Base-by-base conservation (phyloP, 305 asterid genomes). In the Fraxinus ornus region DNA sequence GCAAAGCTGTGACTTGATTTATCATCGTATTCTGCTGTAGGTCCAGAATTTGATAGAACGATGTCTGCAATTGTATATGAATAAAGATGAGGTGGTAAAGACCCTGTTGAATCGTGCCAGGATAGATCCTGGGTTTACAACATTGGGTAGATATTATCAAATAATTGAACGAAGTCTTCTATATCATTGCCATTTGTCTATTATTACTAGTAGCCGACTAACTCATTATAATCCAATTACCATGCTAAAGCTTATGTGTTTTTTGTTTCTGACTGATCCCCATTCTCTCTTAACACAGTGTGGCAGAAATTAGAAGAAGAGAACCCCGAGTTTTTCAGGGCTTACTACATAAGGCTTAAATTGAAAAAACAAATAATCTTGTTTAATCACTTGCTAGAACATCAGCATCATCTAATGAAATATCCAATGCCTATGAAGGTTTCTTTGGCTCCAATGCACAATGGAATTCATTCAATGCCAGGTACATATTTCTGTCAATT, bases 61-160 rank as follows among this genome's bases (percentile, higher is more conserved):
- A 81, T 97, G 99, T 83, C 91, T 97, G 79, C 98, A 94, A 86
- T 81, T 94, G 87, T 97, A 97, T 80, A 97, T 94, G 98, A 93
- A 91, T 82, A 92, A 85, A 90, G 97, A 94, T 49, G 98, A 97
- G 88, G 98, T 93, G 78, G 98, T 94, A 52, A 96, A 94, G 86
- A 96, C 98, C 77, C 93, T 96, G 68, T 86, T 96, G 66, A 91
- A 90, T 85, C 98, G 98, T 39, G 99, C 99, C 80, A 92, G 98
- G 89, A 94, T 97, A 79, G 98, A 94, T 91, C 98, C 98, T n/a
- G 98, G 98, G 39, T 97, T 94, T 92, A 96, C 98, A 52, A 90
- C 97, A 36, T 87, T 96, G 83, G 99, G 99, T 96, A 88, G 32
- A 88, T 84, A 73, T 73, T 62, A 80, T 83, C 57, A 47, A 57